These are phyloP conservation scores for Russula sp. DNA, from an alignment of 768 basidiomycete genomes.

Conservation along the genomic window DNA sequence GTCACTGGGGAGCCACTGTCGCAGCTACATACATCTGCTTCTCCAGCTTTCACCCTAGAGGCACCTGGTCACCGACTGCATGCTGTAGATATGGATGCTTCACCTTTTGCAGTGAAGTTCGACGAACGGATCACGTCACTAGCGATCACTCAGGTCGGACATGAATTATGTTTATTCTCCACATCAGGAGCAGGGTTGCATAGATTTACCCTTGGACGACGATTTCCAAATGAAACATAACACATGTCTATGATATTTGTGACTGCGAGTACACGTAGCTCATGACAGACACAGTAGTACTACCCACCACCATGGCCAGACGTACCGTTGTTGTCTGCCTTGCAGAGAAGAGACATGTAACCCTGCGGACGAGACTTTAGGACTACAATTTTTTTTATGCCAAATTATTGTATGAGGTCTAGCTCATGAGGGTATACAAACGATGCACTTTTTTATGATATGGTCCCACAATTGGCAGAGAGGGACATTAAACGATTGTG, in stretches of 20 bases:
- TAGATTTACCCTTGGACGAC: constrained; percentile 15
- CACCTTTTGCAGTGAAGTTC: constrained; percentile 11
- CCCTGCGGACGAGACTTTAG: background rate
- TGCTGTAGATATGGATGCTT: background rate
- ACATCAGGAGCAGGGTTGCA: constrained; percentile 15
- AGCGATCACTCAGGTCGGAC: constrained; percentile 9
- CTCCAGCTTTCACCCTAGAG: constrained; percentile 21
- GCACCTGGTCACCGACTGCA: background rate
- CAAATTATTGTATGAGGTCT: background rate
- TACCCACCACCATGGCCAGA: background rate
- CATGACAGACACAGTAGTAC: background rate
- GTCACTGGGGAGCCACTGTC: constrained; percentile 40
- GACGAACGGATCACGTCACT: constrained; percentile 17
- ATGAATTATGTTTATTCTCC: constrained; percentile 17
- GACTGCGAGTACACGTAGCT: background rate
- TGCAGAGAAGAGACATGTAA: background rate
- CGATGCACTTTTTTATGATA: background rate
- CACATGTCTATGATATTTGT: background rate
- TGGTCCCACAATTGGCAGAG: background rate
- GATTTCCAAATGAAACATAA: background rate
- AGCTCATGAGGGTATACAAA: constrained; percentile 2
- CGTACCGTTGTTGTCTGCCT: background rate
- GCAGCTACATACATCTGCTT: background rate
- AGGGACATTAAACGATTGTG: background rate
- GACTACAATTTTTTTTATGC: background rate